Conservation (phyloP, 805 yeast genomes). For the Cyberlindnera subsufficiens region DNA sequence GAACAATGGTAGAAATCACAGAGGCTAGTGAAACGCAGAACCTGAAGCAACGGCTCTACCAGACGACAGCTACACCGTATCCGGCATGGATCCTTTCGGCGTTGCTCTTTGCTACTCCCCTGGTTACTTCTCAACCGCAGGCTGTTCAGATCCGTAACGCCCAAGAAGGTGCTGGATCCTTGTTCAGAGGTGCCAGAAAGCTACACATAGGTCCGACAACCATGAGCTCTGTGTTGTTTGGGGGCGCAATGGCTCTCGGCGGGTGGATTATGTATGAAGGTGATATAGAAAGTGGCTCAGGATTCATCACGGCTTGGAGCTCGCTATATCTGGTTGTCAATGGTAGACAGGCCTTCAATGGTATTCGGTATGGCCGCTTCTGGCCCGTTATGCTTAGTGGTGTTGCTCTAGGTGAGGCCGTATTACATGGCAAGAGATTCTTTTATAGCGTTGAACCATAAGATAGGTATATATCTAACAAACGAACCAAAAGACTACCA, state of each 20-base stretch:
- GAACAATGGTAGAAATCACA: conserved; percentile 19
- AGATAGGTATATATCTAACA: too few relatives aligned
- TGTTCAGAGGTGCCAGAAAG: conserved; percentile 4
- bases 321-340: conserved; percentile 66
- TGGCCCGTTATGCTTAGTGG: conserved; percentile 57
- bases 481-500: conserved; percentile 38
- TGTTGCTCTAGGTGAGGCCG: conserved; percentile 57
- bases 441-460: conserved; percentile 26
- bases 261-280: conserved; percentile 73
- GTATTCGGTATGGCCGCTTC: conserved; percentile 48
- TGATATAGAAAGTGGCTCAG: conserved; percentile 73
- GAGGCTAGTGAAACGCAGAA: conserved; percentile 17
- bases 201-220: conserved; percentile 28
- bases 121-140: conserved; percentile 26
- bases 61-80: conserved; percentile 36
- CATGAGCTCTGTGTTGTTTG: conserved; percentile 45
- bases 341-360: conserved; percentile 50
- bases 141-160: conserved; percentile 8
- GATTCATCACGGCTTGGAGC: conserved; percentile 79
- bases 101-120: conserved; percentile 32
- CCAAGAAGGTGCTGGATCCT: not conserved
- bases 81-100: conserved; percentile 39
- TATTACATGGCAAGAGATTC: conserved; percentile 65
- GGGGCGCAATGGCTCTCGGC: conserved; percentile 58
- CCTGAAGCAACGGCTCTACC: conserved; percentile 21